A percentile compares a stretch with the other conserved stretches of the same genome.
Evolutionary conservation across 257 asterid genomes (phyloP).

Genomic region (Solanum dulcamara): DNA sequence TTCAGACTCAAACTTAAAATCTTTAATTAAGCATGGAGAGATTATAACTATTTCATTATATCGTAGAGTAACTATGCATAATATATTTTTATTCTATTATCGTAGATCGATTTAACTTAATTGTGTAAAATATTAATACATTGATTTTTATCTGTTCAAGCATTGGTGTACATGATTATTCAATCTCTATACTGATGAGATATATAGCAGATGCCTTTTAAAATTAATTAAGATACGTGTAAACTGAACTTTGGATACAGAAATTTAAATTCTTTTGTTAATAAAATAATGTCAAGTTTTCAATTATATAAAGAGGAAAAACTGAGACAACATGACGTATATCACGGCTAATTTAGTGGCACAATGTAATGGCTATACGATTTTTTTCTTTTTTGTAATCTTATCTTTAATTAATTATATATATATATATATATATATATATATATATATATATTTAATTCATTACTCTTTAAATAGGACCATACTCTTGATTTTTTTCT

Average conservation of each 20-base stretch:
- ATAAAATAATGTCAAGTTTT: background rate
- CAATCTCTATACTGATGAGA: accelerated
- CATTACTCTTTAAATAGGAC: background rate
- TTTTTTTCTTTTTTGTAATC: too few relatives aligned
- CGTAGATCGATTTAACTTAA: background rate
- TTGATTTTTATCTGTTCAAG: too few relatives aligned
- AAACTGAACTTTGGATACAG: background rate
- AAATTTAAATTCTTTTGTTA: background rate
- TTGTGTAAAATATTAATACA: background rate
- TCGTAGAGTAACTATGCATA: background rate
- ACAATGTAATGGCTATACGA: slow-evolving; percentile 15
- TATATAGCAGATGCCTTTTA: too few relatives aligned
- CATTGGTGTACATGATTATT: background rate
- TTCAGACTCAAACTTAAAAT: background rate
- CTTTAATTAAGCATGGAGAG: background rate
- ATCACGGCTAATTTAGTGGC: slow-evolving; percentile 48
- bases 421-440: too few relatives aligned
- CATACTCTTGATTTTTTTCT: background rate
- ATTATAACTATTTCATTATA: background rate
- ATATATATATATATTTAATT: background rate
- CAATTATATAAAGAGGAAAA: background rate
- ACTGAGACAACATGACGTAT: slow-evolving; percentile 27
- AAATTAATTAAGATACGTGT: background rate
- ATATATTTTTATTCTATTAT: background rate
- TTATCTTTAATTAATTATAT: background rate